phyloP scores from a whole-genome alignment of 352 stramenopile species.

The Chrysophaeum taylorii region DNA sequence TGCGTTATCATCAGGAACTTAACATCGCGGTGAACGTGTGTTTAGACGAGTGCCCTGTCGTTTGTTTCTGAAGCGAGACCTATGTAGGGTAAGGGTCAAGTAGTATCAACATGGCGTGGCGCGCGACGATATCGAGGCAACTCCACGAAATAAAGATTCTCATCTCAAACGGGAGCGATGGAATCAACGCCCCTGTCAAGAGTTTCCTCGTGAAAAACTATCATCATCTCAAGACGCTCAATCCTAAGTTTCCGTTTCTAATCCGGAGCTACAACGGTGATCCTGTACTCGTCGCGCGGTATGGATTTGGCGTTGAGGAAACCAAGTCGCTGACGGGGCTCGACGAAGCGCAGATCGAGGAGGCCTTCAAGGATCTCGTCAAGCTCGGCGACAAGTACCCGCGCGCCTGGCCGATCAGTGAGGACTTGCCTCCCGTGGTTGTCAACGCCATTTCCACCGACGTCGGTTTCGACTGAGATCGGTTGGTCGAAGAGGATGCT shows the following conservation, averaged over 20 bases:
- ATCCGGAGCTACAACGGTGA: neutral
- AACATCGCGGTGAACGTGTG: no score
- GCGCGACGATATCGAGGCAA: neutral
- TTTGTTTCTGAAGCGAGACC: no score
- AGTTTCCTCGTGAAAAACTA: neutral
- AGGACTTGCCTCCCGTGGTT: neutral
- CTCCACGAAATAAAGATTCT: neutral
- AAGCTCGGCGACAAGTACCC: neutral
- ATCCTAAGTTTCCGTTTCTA: slow-evolving; percentile 1
- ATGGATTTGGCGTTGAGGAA: neutral
- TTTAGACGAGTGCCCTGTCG: no score
- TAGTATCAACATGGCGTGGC: slow-evolving; percentile 7
- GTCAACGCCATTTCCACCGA: neutral
- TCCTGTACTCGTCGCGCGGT: neutral
- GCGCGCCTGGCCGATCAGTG: neutral
- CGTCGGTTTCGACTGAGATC: no score
- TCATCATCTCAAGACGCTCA: neutral
- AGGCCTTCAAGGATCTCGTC: neutral
- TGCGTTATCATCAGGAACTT: no score
- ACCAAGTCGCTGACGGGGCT: neutral
- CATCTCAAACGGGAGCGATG: no score
- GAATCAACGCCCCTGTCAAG: neutral
- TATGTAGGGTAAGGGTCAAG: no score
- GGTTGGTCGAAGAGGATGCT: no score
- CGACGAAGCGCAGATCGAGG: neutral